phyloP scores from a whole-genome alignment of 2,329 filamentous ascomycete species.

The Cladosporium sp. region DNA sequence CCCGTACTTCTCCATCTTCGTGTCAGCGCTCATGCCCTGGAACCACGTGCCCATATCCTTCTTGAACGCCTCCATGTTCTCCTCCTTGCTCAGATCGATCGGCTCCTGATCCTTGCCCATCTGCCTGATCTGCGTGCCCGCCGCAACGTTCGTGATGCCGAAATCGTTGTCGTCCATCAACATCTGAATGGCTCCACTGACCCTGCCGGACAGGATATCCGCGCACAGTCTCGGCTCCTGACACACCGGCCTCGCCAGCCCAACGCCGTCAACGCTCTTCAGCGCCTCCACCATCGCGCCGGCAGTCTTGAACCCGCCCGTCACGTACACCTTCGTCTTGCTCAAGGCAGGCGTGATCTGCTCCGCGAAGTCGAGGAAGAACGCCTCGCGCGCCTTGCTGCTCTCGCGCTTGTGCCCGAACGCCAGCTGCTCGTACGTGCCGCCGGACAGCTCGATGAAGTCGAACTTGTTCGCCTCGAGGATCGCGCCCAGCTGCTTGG shows the following conservation, averaged over 20 bases:
- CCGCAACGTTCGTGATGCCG: slow-evolving; percentile 40
- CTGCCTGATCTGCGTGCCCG: slow-evolving; percentile 48
- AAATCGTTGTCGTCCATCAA: slow-evolving; percentile 49
- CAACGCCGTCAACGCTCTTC: slow-evolving; percentile 53
- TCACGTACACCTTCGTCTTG: slow-evolving; percentile 54
- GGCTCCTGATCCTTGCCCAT: slow-evolving; percentile 49
- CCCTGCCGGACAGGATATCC: slow-evolving; percentile 42
- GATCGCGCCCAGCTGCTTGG: slow-evolving; percentile 41
- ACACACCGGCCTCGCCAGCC: slow-evolving; percentile 48
- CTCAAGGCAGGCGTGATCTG: slow-evolving; percentile 42
- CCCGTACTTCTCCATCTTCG: slow-evolving; percentile 6
- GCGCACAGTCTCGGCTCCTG: slow-evolving; percentile 46
- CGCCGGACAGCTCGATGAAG: slow-evolving; percentile 55
- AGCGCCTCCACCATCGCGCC: slow-evolving; percentile 55
- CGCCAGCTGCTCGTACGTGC: slow-evolving; percentile 48
- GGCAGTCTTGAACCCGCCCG: slow-evolving; percentile 51
- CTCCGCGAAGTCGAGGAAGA: slow-evolving; percentile 57
- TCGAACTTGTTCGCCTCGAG: slow-evolving; percentile 48
- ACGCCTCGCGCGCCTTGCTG: slow-evolving; percentile 44
- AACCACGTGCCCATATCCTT: slow-evolving; percentile 44
- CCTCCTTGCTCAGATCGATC: slow-evolving; percentile 45
- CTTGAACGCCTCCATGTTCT: slow-evolving; percentile 43
- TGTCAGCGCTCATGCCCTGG: slow-evolving; percentile 1
- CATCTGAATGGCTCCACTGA: slow-evolving; percentile 44
- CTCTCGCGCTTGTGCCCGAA: slow-evolving; percentile 49